These are phyloP conservation scores for Rosa persica DNA, from an alignment of 306 rosid genomes.

Conservation along the genomic window DNA sequence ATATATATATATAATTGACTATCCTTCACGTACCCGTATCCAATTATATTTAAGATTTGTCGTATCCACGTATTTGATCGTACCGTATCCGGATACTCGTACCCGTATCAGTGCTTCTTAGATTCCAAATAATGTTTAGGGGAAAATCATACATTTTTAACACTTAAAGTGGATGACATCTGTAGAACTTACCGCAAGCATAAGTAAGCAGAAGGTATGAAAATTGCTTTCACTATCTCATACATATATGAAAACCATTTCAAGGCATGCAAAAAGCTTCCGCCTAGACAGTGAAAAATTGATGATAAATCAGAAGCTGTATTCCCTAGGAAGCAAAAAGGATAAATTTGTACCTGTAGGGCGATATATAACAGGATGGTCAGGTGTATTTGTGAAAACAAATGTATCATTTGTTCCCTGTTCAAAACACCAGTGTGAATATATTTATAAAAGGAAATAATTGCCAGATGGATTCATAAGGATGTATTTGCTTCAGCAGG, in stretches of 20 bases:
- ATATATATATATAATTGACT: no score
- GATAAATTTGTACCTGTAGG: constrained; percentile 72
- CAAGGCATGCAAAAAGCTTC: background rate
- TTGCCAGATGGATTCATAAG: constrained; percentile 24
- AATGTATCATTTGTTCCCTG: constrained; percentile 85
- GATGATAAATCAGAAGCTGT: background rate
- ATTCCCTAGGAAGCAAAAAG: background rate
- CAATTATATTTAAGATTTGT: no score
- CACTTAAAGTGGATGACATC: background rate
- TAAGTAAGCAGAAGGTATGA: background rate
- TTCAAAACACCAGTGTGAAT: constrained; percentile 33
- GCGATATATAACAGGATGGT: constrained; percentile 66
- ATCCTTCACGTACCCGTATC: no score
- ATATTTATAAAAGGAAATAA: background rate
- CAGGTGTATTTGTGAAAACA: constrained; percentile 73
- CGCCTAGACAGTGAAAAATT: background rate
- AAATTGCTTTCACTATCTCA: background rate
- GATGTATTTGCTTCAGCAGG: constrained; percentile 23
- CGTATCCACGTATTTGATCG: no score
- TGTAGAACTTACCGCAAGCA: background rate
- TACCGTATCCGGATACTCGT: no score
- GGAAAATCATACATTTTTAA: background rate
- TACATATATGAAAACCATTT: background rate
- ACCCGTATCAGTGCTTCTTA: no score
- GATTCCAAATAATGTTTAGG: background rate